Conservation (phyloP, 371 early-diverging fungal species). For the Batkoa obscura region DNA sequence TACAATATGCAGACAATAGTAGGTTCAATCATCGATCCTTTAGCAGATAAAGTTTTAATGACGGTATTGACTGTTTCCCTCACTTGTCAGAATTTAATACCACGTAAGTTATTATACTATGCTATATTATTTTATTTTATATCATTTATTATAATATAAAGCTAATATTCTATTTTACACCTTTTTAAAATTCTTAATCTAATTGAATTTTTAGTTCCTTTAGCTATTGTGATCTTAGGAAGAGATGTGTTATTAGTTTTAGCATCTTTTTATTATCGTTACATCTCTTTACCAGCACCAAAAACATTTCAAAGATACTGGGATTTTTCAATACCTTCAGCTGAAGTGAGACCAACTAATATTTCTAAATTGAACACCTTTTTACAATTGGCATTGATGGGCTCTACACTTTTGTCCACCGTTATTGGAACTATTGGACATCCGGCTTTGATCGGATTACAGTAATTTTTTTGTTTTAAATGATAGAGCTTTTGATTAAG, state of each 20-base stretch:
- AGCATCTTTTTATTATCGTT: slow-evolving; percentile 67
- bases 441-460: slow-evolving; percentile 13
- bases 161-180: not conserved
- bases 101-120: slow-evolving; percentile 47
- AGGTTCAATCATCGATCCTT: slow-evolving; percentile 86
- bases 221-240: slow-evolving; percentile 69
- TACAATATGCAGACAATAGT: slow-evolving; percentile 69
- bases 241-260: slow-evolving; percentile 66
- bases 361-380: slow-evolving; percentile 86
- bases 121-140: too few relatives aligned
- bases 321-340: slow-evolving; percentile 77
- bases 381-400: slow-evolving; percentile 71
- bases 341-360: slow-evolving; percentile 70
- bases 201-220: slow-evolving; percentile 23
- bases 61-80: slow-evolving; percentile 71
- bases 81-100: slow-evolving; percentile 48
- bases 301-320: slow-evolving; percentile 72
- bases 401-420: slow-evolving; percentile 39
- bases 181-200: not conserved
- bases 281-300: slow-evolving; percentile 71
- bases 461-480: slow-evolving; percentile 13
- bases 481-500: not conserved
- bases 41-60: slow-evolving; percentile 93
- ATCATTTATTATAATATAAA: too few relatives aligned
- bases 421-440: slow-evolving; percentile 19